Percentiles rank a stretch among this genome's conserved stretches.
Conservation (phyloP, 352 stramenopile genomes). For the Plasmopara viticola region DNA sequence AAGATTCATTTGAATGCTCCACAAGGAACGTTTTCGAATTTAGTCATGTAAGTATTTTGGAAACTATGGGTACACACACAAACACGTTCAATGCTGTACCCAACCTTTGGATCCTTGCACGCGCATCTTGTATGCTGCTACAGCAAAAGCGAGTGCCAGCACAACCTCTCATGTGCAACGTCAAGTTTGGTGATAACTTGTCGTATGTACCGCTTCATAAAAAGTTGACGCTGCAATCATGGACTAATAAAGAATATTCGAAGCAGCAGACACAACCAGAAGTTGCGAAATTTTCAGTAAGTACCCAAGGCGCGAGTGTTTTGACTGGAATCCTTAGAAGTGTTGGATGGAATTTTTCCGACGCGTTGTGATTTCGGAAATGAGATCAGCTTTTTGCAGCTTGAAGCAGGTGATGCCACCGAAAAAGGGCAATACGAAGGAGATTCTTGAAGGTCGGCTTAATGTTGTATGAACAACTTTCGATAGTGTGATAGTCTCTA, state of each 20-base stretch:
- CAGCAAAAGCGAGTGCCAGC: slow-evolving; percentile 7
- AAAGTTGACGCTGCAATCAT: slow-evolving; percentile 2
- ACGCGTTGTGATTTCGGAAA: slow-evolving; percentile 1
- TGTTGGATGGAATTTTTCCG: slow-evolving; percentile 6
- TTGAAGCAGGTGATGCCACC: too few species aligned
- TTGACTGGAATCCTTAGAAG: slow-evolving; percentile 6
- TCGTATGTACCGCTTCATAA: neutral
- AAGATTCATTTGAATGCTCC: slow-evolving; percentile 5
- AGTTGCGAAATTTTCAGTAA: slow-evolving; percentile 2
- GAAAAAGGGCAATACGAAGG: too few species aligned
- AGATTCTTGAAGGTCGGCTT: too few species aligned
- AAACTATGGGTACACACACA: slow-evolving; percentile 1
- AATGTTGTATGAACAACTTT: too few species aligned
- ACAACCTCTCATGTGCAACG: slow-evolving; percentile 6
- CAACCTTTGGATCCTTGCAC: slow-evolving; percentile 3
- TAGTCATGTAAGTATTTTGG: slow-evolving; percentile 5
- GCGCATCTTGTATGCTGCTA: slow-evolving; percentile 4
- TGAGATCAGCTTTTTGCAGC: neutral
- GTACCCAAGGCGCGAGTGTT: slow-evolving; percentile 1
- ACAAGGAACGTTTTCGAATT: slow-evolving; percentile 2
- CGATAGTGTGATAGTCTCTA: too few species aligned
- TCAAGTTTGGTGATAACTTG: slow-evolving; percentile 4
- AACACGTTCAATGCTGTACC: slow-evolving; percentile 1
- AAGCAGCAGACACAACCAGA: slow-evolving; percentile 5
- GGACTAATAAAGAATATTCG: slow-evolving; percentile 3